phyloP scores from a whole-genome alignment of 441 rosid genomes.

The Manihot esculenta region DNA sequence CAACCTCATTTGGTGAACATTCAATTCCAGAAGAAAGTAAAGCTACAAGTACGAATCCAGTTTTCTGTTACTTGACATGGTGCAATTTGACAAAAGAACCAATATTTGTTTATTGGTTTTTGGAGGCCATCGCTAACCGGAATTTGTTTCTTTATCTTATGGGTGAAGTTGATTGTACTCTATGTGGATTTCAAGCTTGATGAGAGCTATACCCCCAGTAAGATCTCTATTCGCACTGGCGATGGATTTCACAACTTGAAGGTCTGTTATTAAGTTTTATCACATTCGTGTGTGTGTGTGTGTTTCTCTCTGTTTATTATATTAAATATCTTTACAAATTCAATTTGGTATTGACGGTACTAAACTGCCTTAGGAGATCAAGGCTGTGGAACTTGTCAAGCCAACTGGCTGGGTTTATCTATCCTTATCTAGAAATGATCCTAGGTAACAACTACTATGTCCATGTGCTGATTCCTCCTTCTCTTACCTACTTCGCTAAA shows the following conservation, averaged over 20 bases:
- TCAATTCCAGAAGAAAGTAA: slow-evolving; percentile 91
- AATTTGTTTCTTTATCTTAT: slow-evolving; percentile 17
- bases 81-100: neutral
- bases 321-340: neutral
- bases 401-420: slow-evolving; percentile 83
- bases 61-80: neutral
- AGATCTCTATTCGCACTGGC: slow-evolving; percentile 83
- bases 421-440: slow-evolving; percentile 81
- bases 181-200: slow-evolving; percentile 95
- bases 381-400: slow-evolving; percentile 76
- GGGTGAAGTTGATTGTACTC: slow-evolving; percentile 60
- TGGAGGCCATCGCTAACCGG: neutral
- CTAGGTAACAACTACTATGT: slow-evolving; percentile 43
- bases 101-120: neutral
- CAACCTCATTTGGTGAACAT: slow-evolving; percentile 92
- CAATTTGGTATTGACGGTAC: neutral
- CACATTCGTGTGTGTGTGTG: neutral
- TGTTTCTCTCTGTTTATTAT: neutral
- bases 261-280: slow-evolving; percentile 37
- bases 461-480: neutral
- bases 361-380: slow-evolving; percentile 61
- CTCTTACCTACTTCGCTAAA: neutral
- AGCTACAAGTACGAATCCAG: slow-evolving; percentile 57
- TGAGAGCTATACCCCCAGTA: slow-evolving; percentile 90
- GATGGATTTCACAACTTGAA: slow-evolving; percentile 94